Evolutionary conservation across 164 flowering plant genomes (phyloP).

Genomic region (Piper longum): DNA sequence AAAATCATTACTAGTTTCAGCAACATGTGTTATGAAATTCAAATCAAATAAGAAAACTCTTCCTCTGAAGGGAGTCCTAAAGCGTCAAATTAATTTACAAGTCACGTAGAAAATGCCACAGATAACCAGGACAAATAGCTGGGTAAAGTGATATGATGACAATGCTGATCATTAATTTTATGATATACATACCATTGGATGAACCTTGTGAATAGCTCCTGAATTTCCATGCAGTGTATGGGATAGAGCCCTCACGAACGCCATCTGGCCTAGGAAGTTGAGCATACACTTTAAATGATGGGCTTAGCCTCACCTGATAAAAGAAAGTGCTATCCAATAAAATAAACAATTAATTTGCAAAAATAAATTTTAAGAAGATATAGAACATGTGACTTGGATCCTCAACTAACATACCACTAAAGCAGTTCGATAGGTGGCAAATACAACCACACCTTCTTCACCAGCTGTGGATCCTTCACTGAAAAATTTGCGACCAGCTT

Average conservation of each 20-base stretch:
- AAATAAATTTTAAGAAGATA: constrained; percentile 8
- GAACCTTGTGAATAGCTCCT: constrained; percentile 22
- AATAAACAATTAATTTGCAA: constrained; percentile 7
- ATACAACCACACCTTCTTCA: constrained; percentile 93
- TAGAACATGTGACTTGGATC: constrained; percentile 21
- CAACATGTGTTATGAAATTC: neutral
- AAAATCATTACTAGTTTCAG: constrained; percentile 3
- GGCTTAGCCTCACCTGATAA: constrained; percentile 62
- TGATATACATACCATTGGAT: constrained; percentile 39
- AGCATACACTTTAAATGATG: constrained; percentile 60
- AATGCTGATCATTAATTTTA: neutral
- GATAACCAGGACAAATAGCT: neutral
- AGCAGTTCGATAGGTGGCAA: constrained; percentile 83
- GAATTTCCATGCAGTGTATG: constrained; percentile 92
- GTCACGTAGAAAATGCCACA: neutral
- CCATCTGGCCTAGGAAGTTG: constrained; percentile 85
- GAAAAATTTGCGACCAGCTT: constrained; percentile 65
- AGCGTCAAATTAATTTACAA: neutral
- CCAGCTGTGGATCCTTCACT: constrained; percentile 55
- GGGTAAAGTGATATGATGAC: neutral
- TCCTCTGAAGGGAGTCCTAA: neutral
- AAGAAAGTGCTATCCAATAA: neutral
- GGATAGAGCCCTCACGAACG: constrained; percentile 83
- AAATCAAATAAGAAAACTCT: neutral
- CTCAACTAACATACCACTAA: constrained; percentile 71